Conservation (phyloP, 1,284 basidiomycete genomes). For the Trichosporon inkin region DNA sequence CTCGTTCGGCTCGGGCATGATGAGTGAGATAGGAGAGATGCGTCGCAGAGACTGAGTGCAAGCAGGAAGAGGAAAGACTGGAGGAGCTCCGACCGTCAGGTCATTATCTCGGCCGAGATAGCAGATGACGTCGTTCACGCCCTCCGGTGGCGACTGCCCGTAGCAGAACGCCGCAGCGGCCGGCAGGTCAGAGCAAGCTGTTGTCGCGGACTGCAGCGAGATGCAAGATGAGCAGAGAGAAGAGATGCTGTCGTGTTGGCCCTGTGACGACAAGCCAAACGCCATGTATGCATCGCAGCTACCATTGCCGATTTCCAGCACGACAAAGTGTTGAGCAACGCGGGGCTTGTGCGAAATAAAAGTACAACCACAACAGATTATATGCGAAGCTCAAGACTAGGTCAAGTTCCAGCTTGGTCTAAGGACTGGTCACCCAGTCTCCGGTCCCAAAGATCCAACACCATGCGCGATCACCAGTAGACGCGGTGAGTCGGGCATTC, state of each 20-base stretch:
- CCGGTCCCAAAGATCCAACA: not conserved
- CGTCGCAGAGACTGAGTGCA: not conserved
- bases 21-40: not conserved
- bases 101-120: slow-evolving; percentile 5
- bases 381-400: too few species aligned
- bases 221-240: too few species aligned
- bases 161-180: too few species aligned
- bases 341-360: too few species aligned
- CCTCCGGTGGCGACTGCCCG: slow-evolving; percentile 7
- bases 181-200: too few species aligned
- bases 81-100: too few species aligned
- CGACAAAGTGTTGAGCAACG: not conserved
- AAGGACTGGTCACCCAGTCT: too few species aligned
- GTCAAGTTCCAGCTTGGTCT: too few species aligned
- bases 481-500: slow-evolving; percentile 53
- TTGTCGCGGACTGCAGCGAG: too few species aligned
- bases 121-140: not conserved
- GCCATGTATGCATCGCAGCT: too few species aligned
- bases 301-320: not conserved
- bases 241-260: too few species aligned
- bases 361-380: too few species aligned
- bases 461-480: slow-evolving; percentile 44
- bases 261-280: not conserved
- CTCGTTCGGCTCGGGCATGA: slow-evolving; percentile 10
- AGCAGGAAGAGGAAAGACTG: not conserved